These are phyloP conservation scores for Pyricularia sp. DNA, from an alignment of 2,329 filamentous ascomycete genomes.

Conservation along the genomic window DNA sequence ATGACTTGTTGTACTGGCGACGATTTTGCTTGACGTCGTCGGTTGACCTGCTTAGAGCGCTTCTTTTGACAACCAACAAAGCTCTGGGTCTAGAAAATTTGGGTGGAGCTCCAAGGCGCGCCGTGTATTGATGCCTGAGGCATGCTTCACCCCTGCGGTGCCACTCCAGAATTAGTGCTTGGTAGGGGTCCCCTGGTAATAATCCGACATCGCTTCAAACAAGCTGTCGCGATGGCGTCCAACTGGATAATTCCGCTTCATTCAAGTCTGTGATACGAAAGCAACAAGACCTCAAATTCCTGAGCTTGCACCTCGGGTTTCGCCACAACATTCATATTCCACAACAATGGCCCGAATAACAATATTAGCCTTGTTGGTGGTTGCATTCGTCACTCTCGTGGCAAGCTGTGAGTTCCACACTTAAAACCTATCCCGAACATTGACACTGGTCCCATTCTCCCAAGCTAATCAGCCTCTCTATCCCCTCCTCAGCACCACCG, in stretches of 20 bases:
- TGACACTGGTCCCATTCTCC: neutral
- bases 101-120: neutral
- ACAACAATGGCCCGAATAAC: constrained; percentile 26
- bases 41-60: neutral
- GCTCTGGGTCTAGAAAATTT: constrained; percentile 1
- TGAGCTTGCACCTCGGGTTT: neutral
- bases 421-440: too few relatives aligned
- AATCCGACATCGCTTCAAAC: neutral
- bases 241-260: neutral
- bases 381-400: constrained; percentile 17
- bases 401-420: constrained; percentile 27
- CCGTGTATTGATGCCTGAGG: neutral
- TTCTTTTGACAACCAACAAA: neutral
- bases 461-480: neutral
- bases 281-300: neutral
- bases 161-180: neutral
- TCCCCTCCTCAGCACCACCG: constrained; percentile 35
- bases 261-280: neutral
- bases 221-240: neutral
- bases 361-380: constrained; percentile 22
- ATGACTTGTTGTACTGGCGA: neutral
- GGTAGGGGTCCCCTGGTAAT: neutral
- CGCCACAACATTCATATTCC: neutral
- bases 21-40: neutral
- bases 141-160: neutral